Evolutionary conservation across 768 basidiomycete species (phyloP), one percentile per base, ranked within the genome.

Genomic region (Amanita fuliginea): DNA sequence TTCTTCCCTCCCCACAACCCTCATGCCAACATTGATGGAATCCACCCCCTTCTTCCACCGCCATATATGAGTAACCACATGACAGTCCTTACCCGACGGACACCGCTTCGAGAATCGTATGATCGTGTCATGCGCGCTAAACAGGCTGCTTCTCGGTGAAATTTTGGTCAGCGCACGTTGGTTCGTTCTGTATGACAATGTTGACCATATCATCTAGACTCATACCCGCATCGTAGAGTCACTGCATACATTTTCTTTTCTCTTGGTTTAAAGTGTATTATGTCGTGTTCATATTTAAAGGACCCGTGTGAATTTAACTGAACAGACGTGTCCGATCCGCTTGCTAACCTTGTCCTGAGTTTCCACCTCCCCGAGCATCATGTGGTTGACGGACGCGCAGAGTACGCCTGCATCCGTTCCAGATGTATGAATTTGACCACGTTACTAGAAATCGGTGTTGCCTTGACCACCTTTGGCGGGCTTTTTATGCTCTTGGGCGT

Each of bases 401-500:
- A 81, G 80, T 80, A 46, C 57, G 74, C 65, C 14, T 9, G 47
- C 22, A 16, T 11, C 8, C 22, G 18, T 18, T 26, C 24, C 8
- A 14, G 33, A 39, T 41, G 26, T n/a, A 14, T 35, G 21, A 10
- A 16, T 19, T 24, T 41, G 22, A 35, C 43, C 28, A 26, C 40
- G 43, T 39, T 46, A 51, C 49, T 18, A 94, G 91, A 95, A 73
- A 95, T 96, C 57, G 92, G 95, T 57, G 94, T 98, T 51, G 94
- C 91, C 44, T 80, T 98, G 56, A 97, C 95, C 39, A 88, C 93
- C 14, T 96, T 96, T 59, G 96, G 96, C 47, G 83, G 77, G 34
- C 73, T 95, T 53, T 99, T 99, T 74, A 95, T 98, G 86, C 73
- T 98, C 60, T 75, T 99, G 34, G 96, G 96, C 22, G 83, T 99